phyloP scores from a whole-genome alignment of 768 basidiomycete genomes.

The Imleria badia region DNA sequence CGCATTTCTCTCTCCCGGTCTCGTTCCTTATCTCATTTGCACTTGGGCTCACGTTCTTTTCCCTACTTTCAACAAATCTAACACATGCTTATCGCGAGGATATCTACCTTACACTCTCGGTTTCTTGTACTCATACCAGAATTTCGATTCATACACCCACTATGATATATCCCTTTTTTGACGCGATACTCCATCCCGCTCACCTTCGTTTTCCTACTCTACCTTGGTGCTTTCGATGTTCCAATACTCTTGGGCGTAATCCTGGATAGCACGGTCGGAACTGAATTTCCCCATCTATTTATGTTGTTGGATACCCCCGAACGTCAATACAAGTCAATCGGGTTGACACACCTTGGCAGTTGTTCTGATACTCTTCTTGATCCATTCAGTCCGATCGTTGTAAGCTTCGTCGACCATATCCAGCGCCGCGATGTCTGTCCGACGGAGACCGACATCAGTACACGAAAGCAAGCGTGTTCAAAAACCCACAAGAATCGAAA shows the following conservation, averaged over 20 bases:
- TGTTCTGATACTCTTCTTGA: conserved; percentile 85
- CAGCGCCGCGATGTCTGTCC: conserved; percentile 74
- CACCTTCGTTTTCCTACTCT: conserved; percentile 13
- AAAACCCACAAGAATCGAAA: conserved; percentile 81
- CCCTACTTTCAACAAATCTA: conserved; percentile 9
- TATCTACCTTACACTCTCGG: conserved; percentile 8
- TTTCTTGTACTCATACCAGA: conserved; percentile 6
- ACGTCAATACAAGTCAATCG: conserved; percentile 59
- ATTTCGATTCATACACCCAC: conserved; percentile 4
- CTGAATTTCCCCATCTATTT: conserved; percentile 94
- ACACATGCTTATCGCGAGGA: conserved; percentile 15
- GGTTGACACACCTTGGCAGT: conserved; percentile 59
- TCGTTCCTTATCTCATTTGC: conserved; percentile 6
- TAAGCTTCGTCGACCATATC: conserved; percentile 89
- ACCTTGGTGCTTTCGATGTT: conserved; percentile 57
- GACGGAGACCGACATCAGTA: not conserved
- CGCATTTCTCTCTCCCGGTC: not conserved
- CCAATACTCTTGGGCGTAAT: conserved; percentile 90
- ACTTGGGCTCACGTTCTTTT: conserved; percentile 7
- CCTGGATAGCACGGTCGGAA: conserved; percentile 88
- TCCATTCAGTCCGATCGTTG: conserved; percentile 81
- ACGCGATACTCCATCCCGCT: not conserved
- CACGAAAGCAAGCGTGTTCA: not conserved
- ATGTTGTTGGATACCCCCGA: conserved; percentile 40
- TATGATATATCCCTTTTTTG: conserved; percentile 7